Evolutionary conservation across 2,329 filamentous ascomycete species (phyloP).

Genomic region (Fusarium subtropicale): DNA sequence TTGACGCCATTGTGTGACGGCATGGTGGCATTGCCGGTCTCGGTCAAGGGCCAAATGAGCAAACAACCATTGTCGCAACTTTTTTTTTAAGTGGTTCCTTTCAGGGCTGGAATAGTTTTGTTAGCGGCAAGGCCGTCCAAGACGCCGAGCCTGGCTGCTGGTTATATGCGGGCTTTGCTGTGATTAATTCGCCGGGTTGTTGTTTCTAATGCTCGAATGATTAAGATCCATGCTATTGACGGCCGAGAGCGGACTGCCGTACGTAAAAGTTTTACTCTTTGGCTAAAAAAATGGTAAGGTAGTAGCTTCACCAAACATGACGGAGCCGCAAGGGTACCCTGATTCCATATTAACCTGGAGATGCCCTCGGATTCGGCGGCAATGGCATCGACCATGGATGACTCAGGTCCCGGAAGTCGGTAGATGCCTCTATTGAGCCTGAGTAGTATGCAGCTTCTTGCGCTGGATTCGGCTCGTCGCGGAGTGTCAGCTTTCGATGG

Average conservation of each 20-base stretch:
- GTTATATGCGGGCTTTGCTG: constrained; percentile 14
- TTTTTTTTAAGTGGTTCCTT: constrained; percentile 30
- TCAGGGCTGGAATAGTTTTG: constrained; percentile 28
- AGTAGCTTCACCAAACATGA: constrained; percentile 9
- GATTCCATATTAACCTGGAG: constrained; percentile 13
- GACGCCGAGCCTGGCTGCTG: constrained; percentile 22
- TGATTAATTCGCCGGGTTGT: constrained; percentile 15
- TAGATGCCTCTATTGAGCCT: constrained; percentile 28
- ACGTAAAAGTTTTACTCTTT: constrained; percentile 37
- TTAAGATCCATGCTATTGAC: constrained; percentile 6
- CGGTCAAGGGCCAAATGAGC: constrained; percentile 33
- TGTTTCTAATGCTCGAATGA: constrained; percentile 19
- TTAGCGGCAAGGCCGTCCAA: constrained; percentile 28
- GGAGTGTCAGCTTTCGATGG: constrained; percentile 23
- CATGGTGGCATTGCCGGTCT: constrained; percentile 46
- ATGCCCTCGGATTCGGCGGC: constrained; percentile 34
- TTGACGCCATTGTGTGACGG: constrained; percentile 47
- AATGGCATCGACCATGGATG: constrained; percentile 30
- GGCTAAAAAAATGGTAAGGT: not conserved
- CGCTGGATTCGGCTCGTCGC: constrained; percentile 46
- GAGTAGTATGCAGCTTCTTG: constrained; percentile 13
- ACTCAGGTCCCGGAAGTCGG: constrained; percentile 47
- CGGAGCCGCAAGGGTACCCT: constrained; percentile 38
- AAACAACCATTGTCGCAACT: constrained; percentile 9
- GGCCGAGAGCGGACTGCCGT: constrained; percentile 37